Evolutionary conservation across 768 basidiomycete genomes (phyloP), one percentile per base, ranked within the genome.

Genomic region (Lactifluus piperatus): DNA sequence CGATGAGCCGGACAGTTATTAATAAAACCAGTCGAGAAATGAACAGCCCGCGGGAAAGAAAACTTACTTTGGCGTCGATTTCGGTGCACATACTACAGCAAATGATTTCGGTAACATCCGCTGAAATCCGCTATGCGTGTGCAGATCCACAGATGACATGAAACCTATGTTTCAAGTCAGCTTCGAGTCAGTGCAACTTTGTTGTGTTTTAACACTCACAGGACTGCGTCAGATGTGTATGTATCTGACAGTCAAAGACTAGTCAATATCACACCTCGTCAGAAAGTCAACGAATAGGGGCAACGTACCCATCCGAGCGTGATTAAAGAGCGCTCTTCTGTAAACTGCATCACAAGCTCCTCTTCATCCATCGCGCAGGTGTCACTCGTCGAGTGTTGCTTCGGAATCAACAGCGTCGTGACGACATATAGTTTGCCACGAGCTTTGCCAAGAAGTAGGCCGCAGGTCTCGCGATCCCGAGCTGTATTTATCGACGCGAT

Each of bases 321-420:
- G 51, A 94, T 85, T 66, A 94, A 71, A 64, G 80, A 81, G 62
- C 88, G 75, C 68, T 85, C 82, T 68, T 92, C 88, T 64, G 90
- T 91, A 68, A 94, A 91, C 65, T 83, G 81, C 72, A 93, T 73
- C 7, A 93, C 89, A 47, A 91, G 74, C 69, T 94, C 92, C 66
- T 94, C 93, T 68, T 88, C 85, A 54, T 91, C 85, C 87, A 93
- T 94, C 32, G 85, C 84, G 70, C 93, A 95, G n/a, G 91, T 91
- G 73, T 95, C 91, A 58, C 85, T 83, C 63, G 91, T 91, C 59
- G 88, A 85, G 58, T 83, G 85, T 67, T 95, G 93, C 70, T 81
- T 88, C n/a, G 93, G 93, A 18, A 95, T 85, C 67, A 95, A 72
- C 67, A 95, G 70, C 49, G 86, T 88, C 56, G 89, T 85, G n/a